phyloP scores from a whole-genome alignment of 768 basidiomycete species.

The Guyanaporus albipodus region DNA sequence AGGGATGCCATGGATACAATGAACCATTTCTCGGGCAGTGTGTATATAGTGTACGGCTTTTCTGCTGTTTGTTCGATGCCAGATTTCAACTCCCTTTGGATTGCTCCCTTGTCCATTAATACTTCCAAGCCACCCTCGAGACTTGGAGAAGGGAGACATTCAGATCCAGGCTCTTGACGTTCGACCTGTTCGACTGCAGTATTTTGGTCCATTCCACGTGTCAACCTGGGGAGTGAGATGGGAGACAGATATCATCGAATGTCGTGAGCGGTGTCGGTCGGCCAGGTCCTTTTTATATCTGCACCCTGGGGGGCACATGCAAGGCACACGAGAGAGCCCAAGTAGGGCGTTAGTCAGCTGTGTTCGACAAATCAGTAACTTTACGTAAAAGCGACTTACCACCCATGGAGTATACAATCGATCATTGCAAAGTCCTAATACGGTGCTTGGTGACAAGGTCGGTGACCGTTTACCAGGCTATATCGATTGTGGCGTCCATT shows the following conservation, averaged over 20 bases:
- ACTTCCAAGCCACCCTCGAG: background rate
- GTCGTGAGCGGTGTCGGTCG: too few species aligned
- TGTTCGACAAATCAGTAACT: background rate
- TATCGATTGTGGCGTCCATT: too few species aligned
- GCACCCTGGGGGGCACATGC: too few species aligned
- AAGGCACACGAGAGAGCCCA: too few species aligned
- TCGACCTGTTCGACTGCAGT: background rate
- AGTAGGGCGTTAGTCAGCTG: too few species aligned
- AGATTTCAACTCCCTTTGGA: background rate
- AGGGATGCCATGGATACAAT: slow-evolving; percentile 60
- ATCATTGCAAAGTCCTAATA: too few species aligned
- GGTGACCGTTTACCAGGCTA: too few species aligned
- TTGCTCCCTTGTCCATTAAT: background rate
- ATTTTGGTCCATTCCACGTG: too few species aligned
- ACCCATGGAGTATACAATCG: too few species aligned
- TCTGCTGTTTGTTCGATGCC: slow-evolving; percentile 1
- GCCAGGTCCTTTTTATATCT: background rate
- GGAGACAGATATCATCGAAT: background rate
- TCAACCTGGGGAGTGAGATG: too few species aligned
- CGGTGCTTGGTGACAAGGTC: too few species aligned
- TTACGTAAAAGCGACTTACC: slow-evolving; percentile 5
- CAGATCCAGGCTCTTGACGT: background rate
- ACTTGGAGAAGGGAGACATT: background rate
- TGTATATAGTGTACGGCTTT: slow-evolving; percentile 47
- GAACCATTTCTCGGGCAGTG: slow-evolving; percentile 59